A percentile compares a stretch with the other conserved stretches of the same genome.
These are phyloP conservation scores for Pisolithus tinctorius DNA, from an alignment of 768 basidiomycete species.

Conservation along the genomic window DNA sequence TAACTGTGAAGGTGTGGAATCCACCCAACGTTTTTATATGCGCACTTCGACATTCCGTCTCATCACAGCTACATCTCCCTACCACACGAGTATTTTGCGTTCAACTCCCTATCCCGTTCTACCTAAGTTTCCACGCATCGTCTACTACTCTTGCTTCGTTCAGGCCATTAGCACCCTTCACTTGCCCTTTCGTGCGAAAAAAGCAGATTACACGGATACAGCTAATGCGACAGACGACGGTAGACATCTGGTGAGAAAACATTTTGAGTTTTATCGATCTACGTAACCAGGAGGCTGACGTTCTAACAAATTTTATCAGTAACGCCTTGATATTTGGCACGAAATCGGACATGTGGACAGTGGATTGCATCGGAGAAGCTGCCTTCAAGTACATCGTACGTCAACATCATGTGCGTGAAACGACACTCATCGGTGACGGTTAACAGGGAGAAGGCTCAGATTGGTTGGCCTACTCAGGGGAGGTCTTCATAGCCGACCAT, in stretches of 20 bases:
- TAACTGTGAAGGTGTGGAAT: conserved; percentile 28
- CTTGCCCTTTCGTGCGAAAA: conserved; percentile 19
- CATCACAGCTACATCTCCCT: conserved; percentile 45
- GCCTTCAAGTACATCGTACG: conserved; percentile 50
- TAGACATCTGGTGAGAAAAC: conserved; percentile 47
- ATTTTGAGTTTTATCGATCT: background rate
- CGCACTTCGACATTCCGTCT: background rate
- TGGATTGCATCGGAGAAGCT: conserved; percentile 60
- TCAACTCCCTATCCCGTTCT: conserved; percentile 57
- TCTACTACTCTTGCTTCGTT: conserved; percentile 52
- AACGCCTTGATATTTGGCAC: conserved; percentile 41
- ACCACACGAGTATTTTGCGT: conserved; percentile 54
- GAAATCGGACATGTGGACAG: conserved; percentile 69
- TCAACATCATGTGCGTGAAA: conserved; percentile 2
- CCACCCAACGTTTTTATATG: background rate
- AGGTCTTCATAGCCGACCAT: conserved; percentile 44
- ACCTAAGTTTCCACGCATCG: conserved; percentile 53
- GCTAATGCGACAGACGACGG: conserved; percentile 58
- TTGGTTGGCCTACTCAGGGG: conserved; percentile 57
- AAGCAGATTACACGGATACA: conserved; percentile 46
- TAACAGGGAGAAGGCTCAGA: conserved; percentile 55
- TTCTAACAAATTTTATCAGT: conserved; percentile 21
- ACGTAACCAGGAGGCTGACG: background rate
- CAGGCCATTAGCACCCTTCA: conserved; percentile 49
- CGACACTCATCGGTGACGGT: background rate